Conservation (phyloP, 2,329 filamentous ascomycete genomes). For the Penicillium nordicum region DNA sequence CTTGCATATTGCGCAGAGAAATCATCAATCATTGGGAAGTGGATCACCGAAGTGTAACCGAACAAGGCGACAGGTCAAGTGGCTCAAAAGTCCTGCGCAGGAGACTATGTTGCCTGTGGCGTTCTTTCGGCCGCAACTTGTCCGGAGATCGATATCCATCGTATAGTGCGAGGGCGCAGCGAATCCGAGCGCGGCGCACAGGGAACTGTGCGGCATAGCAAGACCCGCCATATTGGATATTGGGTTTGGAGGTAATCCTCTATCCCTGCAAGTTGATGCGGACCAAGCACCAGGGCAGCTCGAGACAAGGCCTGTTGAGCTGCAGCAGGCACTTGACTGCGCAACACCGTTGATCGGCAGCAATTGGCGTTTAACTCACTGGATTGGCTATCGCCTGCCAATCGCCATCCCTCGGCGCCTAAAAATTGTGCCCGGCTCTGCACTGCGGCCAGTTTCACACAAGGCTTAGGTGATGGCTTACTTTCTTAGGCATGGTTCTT, state of each 20-base stretch:
- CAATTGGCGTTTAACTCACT: slow-evolving; percentile 12
- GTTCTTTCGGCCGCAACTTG: background rate
- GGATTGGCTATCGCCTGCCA: slow-evolving; percentile 14
- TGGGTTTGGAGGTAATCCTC: slow-evolving; percentile 12
- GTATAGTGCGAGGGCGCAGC: slow-evolving; percentile 10
- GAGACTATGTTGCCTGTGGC: background rate
- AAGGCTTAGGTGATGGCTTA: background rate
- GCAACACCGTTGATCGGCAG: slow-evolving; percentile 12
- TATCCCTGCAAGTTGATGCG: slow-evolving; percentile 11
- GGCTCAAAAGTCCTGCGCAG: background rate
- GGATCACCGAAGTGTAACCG: background rate
- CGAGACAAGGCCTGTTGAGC: background rate
- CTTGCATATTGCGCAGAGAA: slow-evolving; percentile 18
- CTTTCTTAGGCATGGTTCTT: background rate
- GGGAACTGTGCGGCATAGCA: slow-evolving; percentile 15
- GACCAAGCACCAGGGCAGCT: slow-evolving; percentile 7
- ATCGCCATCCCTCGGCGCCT: slow-evolving; percentile 21
- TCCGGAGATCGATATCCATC: slow-evolving; percentile 4
- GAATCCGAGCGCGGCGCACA: slow-evolving; percentile 12
- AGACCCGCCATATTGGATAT: slow-evolving; percentile 16
- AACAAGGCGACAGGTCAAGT: background rate
- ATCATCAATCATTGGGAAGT: slow-evolving; percentile 9
- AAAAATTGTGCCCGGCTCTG: slow-evolving; percentile 14
- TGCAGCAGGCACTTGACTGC: slow-evolving; percentile 7
- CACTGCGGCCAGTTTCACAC: slow-evolving; percentile 7